Evolutionary conservation across 768 basidiomycete species (phyloP).

Genomic region (Boletus rubescentipes): DNA sequence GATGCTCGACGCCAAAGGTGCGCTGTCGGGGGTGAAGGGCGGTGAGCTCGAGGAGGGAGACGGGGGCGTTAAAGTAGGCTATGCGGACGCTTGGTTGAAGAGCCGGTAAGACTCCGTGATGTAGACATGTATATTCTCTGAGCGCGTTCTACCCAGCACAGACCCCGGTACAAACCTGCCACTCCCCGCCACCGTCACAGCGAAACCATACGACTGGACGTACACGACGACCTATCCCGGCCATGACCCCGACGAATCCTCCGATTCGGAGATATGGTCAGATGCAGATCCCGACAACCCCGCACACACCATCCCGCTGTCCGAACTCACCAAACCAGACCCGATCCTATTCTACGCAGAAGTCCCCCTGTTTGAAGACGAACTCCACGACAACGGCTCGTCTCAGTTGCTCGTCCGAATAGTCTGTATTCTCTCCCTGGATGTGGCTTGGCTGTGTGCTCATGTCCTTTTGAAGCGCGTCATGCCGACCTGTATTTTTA

Average conservation of each 20-base stretch:
- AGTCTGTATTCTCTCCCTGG: slow-evolving; percentile 49
- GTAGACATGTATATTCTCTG: no score
- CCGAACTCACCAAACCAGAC: slow-evolving; percentile 83
- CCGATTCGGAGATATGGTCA: slow-evolving; percentile 42
- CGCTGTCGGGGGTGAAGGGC: slow-evolving; percentile 69
- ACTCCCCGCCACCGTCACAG: slow-evolving; percentile 67
- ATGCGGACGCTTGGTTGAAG: slow-evolving; percentile 92
- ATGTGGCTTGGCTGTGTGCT: background rate
- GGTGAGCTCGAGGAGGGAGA: slow-evolving; percentile 78
- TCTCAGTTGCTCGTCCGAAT: slow-evolving; percentile 83
- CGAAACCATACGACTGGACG: slow-evolving; percentile 97
- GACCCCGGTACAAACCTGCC: slow-evolving; percentile 61
- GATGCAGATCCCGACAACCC: slow-evolving; percentile 56
- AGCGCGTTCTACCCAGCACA: slow-evolving; percentile 48
- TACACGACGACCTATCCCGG: slow-evolving; percentile 90
- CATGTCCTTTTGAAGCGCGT: slow-evolving; percentile 77
- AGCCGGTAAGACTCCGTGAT: slow-evolving; percentile 59
- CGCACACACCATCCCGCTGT: slow-evolving; percentile 73
- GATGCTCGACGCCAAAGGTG: slow-evolving; percentile 63
- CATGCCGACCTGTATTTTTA: slow-evolving; percentile 93
- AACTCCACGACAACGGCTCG: slow-evolving; percentile 95
- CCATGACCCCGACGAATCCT: slow-evolving; percentile 33
- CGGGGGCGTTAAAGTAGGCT: slow-evolving; percentile 90
- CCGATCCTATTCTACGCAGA: slow-evolving; percentile 99
- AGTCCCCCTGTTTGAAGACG: slow-evolving; percentile 94